A percentile compares a stretch with the other conserved stretches of the same genome.
Evolutionary conservation across 257 asterid species (phyloP).

Genomic region (Scutellaria barbata): DNA sequence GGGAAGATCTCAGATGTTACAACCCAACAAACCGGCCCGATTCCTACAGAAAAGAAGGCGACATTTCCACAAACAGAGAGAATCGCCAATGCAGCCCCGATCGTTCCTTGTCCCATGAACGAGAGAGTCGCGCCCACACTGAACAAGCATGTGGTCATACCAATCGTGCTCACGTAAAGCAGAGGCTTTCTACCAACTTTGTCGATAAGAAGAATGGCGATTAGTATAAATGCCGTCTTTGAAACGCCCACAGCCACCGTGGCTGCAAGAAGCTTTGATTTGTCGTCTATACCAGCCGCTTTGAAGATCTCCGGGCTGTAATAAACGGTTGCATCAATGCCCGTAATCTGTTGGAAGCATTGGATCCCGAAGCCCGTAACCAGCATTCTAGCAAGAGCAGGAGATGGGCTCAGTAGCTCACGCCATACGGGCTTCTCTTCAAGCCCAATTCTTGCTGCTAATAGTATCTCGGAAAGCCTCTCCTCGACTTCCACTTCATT

Average conservation of each 20-base stretch:
- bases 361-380: slow-evolving; percentile 88
- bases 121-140: slow-evolving; percentile 54
- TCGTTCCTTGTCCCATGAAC: slow-evolving; percentile 52
- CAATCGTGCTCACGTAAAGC: slow-evolving; percentile 83
- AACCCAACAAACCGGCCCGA: slow-evolving; percentile 96
- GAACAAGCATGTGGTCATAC: slow-evolving; percentile 83
- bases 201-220: slow-evolving; percentile 76
- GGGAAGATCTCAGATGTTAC: slow-evolving; percentile 89
- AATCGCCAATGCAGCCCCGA: slow-evolving; percentile 51
- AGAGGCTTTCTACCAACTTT: slow-evolving; percentile 86
- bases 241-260: slow-evolving; percentile 89
- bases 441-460: slow-evolving; percentile 54
- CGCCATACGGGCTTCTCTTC: slow-evolving; percentile 78
- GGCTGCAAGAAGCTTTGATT: slow-evolving; percentile 79
- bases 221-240: slow-evolving; percentile 70
- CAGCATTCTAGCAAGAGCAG: slow-evolving; percentile 71
- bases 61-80: slow-evolving; percentile 79
- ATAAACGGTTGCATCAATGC: slow-evolving; percentile 91
- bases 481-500: slow-evolving; percentile 76
- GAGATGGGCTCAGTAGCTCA: slow-evolving; percentile 69
- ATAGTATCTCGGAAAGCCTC: slow-evolving; percentile 72
- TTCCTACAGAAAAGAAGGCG: slow-evolving; percentile 86
- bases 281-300: slow-evolving; percentile 70
- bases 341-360: slow-evolving; percentile 86
- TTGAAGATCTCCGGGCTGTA: slow-evolving; percentile 84